Evolutionary conservation across 495 filamentous ascomycete genomes (phyloP).

Genomic region (Ramalina intermedia): DNA sequence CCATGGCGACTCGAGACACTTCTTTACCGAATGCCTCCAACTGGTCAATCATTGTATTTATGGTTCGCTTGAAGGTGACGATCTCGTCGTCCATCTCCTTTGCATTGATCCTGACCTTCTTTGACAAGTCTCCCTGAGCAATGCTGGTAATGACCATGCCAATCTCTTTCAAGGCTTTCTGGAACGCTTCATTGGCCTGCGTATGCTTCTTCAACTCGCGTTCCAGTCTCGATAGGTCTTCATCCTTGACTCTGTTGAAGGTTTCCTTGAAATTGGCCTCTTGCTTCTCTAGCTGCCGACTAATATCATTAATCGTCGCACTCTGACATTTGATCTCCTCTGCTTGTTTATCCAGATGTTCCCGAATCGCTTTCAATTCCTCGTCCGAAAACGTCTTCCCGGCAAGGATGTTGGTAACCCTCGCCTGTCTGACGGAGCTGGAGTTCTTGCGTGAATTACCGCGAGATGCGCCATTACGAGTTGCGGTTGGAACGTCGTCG

Average conservation of each 20-base stretch:
- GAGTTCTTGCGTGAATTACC: slow-evolving; percentile 13
- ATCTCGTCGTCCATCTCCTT: slow-evolving; percentile 99
- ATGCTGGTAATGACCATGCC: slow-evolving; percentile 93
- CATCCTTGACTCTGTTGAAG: slow-evolving; percentile 42
- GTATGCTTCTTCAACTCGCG: slow-evolving; percentile 91
- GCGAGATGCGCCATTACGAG: slow-evolving; percentile 4
- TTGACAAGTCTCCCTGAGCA: slow-evolving; percentile 88
- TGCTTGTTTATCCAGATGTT: slow-evolving; percentile 66
- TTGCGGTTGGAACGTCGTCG: slow-evolving; percentile 19
- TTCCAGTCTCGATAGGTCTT: slow-evolving; percentile 59
- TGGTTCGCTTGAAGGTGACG: slow-evolving; percentile 93
- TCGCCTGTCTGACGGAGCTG: slow-evolving; percentile 10
- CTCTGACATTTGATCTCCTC: slow-evolving; percentile 63
- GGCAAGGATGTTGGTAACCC: slow-evolving; percentile 15
- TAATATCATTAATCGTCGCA: slow-evolving; percentile 53
- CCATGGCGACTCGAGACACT: slow-evolving; percentile 88
- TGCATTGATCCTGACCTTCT: slow-evolving; percentile 93
- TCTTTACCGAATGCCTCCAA: slow-evolving; percentile 94
- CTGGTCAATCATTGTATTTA: slow-evolving; percentile 98
- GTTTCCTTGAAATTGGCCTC: slow-evolving; percentile 43
- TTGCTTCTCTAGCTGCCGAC: slow-evolving; percentile 48
- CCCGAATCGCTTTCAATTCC: slow-evolving; percentile 53
- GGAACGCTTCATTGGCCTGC: slow-evolving; percentile 96
- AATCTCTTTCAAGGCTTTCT: slow-evolving; percentile 92
- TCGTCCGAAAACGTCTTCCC: slow-evolving; percentile 42